phyloP scores from a whole-genome alignment of 331 rosid species.

The Ulmus americana region DNA sequence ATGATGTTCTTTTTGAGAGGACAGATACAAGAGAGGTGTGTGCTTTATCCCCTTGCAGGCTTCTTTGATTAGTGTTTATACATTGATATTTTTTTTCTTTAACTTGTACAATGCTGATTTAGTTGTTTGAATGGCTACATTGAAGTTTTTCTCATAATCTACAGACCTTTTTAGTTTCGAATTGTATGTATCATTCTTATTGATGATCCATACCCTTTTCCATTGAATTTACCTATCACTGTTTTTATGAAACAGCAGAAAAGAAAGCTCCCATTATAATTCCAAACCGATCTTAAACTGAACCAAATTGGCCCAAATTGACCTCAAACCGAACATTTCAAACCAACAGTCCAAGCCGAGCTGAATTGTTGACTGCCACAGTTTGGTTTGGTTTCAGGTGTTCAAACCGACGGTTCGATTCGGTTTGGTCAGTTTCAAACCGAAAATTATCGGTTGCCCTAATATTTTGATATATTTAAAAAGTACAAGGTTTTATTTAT shows the following conservation, averaged over 20 bases:
- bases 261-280: not conserved
- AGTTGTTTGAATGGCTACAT: not conserved
- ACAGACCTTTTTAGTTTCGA: not conserved
- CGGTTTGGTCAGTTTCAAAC: no score
- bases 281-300: no score
- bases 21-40: slow-evolving; percentile 82
- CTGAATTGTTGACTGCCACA: no score
- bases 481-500: no score
- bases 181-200: not conserved
- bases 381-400: no score
- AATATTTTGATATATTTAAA: no score
- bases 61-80: slow-evolving; percentile 13
- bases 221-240: not conserved
- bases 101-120: not conserved
- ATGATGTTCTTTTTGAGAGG: slow-evolving; percentile 98
- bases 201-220: not conserved
- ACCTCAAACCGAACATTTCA: no score
- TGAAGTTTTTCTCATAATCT: not conserved
- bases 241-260: not conserved
- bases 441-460: no score
- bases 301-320: no score
- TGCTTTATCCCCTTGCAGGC: slow-evolving; percentile 23
- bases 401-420: no score
- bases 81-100: not conserved
- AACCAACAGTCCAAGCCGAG: no score